Evolutionary conservation across 768 basidiomycete species (phyloP).

Genomic region (Lentinula edodes): DNA sequence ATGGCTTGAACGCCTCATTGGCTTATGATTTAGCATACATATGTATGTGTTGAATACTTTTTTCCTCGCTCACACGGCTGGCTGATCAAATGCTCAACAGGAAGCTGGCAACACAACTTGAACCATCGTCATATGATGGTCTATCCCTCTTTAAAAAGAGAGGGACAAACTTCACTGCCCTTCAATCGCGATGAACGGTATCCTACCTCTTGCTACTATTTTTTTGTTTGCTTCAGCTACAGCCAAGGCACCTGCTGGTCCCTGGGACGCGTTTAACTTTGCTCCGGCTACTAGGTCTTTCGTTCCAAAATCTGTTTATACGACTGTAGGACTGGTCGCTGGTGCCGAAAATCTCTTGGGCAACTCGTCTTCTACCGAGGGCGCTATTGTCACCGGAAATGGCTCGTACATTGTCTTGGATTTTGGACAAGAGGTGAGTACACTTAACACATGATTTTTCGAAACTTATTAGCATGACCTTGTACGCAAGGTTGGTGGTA

Average conservation of each 20-base stretch:
- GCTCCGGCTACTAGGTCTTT: conserved; percentile 29
- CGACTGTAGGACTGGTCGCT: conserved; percentile 20
- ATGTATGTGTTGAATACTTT: background rate
- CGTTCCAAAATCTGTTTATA: conserved; percentile 22
- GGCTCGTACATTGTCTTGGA: conserved; percentile 33
- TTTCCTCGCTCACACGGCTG: background rate
- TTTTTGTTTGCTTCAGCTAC: background rate
- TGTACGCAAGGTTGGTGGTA: background rate
- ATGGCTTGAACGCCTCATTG: background rate
- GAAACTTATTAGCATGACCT: conserved; percentile 10
- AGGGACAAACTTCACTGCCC: background rate
- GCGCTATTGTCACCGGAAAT: conserved; percentile 22
- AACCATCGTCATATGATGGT: background rate
- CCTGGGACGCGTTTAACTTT: conserved; percentile 40
- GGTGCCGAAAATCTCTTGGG: conserved; percentile 21
- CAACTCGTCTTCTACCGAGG: conserved; percentile 5
- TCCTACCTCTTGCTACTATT: background rate
- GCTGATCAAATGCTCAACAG: background rate
- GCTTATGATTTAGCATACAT: background rate
- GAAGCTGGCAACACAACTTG: background rate
- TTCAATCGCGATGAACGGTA: background rate
- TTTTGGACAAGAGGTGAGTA: conserved; percentile 32
- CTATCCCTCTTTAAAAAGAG: background rate
- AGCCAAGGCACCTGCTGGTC: conserved; percentile 29
- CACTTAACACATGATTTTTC: conserved; percentile 27